phyloP scores from a whole-genome alignment of 2,329 filamentous ascomycete species.

The Ophiosphaerella korrae region DNA sequence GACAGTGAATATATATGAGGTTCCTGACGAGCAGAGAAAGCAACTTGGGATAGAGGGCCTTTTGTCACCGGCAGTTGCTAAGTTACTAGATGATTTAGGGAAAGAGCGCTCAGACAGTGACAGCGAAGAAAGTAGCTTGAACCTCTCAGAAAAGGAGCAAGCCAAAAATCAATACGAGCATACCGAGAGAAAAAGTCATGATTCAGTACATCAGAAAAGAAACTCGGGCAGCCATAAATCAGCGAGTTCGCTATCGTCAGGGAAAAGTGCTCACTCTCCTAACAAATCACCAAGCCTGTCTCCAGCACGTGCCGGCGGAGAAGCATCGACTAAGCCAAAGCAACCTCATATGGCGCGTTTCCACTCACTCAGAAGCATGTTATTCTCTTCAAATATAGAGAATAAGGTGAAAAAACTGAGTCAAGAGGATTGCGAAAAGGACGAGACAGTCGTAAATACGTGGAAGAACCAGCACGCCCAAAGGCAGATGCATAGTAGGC shows the following conservation, averaged over 20 bases:
- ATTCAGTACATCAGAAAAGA: slow-evolving; percentile 12
- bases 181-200: slow-evolving; percentile 12
- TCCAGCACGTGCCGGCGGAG: slow-evolving; percentile 9
- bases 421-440: slow-evolving; percentile 24
- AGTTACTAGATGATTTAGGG: slow-evolving; percentile 35
- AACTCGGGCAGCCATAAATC: slow-evolving; percentile 1
- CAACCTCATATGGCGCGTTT: slow-evolving; percentile 39
- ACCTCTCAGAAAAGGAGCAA: slow-evolving; percentile 18
- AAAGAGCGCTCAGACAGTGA: slow-evolving; percentile 34
- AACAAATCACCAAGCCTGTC: slow-evolving; percentile 14
- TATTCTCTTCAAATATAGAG: slow-evolving; percentile 40
- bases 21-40: slow-evolving; percentile 20
- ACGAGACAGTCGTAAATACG: slow-evolving; percentile 22
- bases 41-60: slow-evolving; percentile 25
- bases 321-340: slow-evolving; percentile 15
- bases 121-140: slow-evolving; percentile 22
- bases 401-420: slow-evolving; percentile 27
- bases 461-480: slow-evolving; percentile 39
- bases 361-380: slow-evolving; percentile 40
- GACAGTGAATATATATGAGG: slow-evolving; percentile 12
- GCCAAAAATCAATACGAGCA: slow-evolving; percentile 7
- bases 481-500: slow-evolving; percentile 30
- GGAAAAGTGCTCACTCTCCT: slow-evolving; percentile 17
- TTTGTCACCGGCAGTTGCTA: slow-evolving; percentile 37
- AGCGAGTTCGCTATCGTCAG: slow-evolving; percentile 15